phyloP scores from a whole-genome alignment of 495 filamentous ascomycete species.

The Xylona heveae region DNA sequence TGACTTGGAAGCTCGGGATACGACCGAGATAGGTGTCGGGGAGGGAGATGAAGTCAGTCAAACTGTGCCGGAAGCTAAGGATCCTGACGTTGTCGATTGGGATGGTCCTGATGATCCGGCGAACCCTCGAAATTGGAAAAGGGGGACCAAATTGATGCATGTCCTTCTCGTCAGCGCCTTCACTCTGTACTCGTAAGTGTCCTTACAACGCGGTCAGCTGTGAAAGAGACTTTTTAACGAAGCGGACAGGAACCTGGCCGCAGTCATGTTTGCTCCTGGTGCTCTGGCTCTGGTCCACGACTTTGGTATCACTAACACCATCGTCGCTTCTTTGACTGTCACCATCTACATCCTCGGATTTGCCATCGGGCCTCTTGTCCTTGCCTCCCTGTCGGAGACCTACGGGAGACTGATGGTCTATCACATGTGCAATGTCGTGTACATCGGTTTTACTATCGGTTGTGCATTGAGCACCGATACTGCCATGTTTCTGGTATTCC shows the following conservation, averaged over 20 bases:
- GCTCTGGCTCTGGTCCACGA: slow-evolving; percentile 10
- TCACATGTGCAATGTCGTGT: slow-evolving; percentile 1
- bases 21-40: too few relatives aligned
- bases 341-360: slow-evolving; percentile 8
- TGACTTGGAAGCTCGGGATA: background rate
- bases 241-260: slow-evolving; percentile 5
- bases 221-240: too few relatives aligned
- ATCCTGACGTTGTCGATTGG: too few relatives aligned
- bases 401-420: slow-evolving; percentile 4
- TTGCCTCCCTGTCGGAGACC: slow-evolving; percentile 7
- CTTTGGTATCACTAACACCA: slow-evolving; percentile 7
- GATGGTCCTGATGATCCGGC: background rate
- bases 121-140: background rate
- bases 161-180: background rate
- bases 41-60: too few relatives aligned
- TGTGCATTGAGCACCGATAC: background rate
- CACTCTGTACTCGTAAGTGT: background rate
- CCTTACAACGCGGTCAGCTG: background rate
- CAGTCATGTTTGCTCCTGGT: slow-evolving; percentile 10
- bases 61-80: too few relatives aligned
- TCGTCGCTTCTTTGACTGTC: slow-evolving; percentile 5
- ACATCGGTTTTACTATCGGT: slow-evolving; percentile 6
- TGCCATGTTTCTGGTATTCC: slow-evolving; percentile 1
- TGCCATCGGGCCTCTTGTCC: slow-evolving; percentile 4
- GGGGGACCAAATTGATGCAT: background rate